A percentile compares a stretch with the other conserved stretches of the same genome.
phyloP scores from a whole-genome alignment of 1,284 basidiomycete genomes.

The Boletus semigastroideus region DNA sequence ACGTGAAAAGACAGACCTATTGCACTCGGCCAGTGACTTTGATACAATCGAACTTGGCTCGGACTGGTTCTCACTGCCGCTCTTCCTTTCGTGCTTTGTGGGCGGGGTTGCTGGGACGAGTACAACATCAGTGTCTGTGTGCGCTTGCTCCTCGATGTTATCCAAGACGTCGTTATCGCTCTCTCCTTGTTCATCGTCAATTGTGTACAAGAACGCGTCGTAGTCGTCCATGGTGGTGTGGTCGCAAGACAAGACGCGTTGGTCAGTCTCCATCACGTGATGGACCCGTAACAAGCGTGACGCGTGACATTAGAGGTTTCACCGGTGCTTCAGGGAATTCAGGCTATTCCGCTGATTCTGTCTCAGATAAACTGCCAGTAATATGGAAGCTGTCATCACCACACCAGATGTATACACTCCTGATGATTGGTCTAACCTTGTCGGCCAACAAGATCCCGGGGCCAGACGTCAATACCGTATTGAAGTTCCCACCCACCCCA shows the following conservation, averaged over 20 bases:
- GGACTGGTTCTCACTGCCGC: not conserved
- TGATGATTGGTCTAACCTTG: too few relatives aligned
- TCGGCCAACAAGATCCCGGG: too few relatives aligned
- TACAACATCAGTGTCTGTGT: conserved; percentile 7
- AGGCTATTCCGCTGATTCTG: too few relatives aligned
- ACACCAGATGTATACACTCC: too few relatives aligned
- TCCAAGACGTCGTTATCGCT: conserved; percentile 25
- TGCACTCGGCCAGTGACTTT: conserved; percentile 12
- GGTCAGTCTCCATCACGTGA: conserved; percentile 19
- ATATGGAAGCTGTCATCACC: too few relatives aligned
- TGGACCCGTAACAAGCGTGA: too few relatives aligned
- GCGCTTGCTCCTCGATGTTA: conserved; percentile 15
- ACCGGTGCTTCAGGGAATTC: too few relatives aligned
- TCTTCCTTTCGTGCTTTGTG: not conserved
- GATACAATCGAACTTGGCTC: not conserved
- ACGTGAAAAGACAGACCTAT: conserved; percentile 13
- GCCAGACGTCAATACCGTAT: too few relatives aligned
- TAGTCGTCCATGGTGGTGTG: conserved; percentile 24
- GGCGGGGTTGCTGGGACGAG: conserved; percentile 16
- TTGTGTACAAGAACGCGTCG: conserved; percentile 23
- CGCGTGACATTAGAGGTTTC: too few relatives aligned
- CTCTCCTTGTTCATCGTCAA: conserved; percentile 16
- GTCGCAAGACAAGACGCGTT: conserved; percentile 2
- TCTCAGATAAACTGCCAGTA: too few relatives aligned
- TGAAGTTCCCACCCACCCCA: too few relatives aligned